Evolutionary conservation across 2,329 filamentous ascomycete species (phyloP), one percentile per base, ranked within the genome.

Genomic region (Reticulascus tulasneorum): DNA sequence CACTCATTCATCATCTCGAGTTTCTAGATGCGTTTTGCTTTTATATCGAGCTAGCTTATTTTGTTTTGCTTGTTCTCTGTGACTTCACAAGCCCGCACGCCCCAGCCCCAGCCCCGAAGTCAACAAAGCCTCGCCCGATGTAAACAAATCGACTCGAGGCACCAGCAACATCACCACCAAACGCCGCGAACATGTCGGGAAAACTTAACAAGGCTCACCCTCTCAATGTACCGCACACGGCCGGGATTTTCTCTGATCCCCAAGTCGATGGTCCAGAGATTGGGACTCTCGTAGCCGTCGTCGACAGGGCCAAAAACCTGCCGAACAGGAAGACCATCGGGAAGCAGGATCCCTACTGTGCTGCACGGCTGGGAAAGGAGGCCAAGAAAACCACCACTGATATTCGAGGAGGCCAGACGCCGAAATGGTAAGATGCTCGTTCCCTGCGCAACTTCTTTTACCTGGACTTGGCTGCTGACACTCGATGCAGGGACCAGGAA

Each of bases 321-420:
- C 93, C 93, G 33, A 98, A 98, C 65, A 72, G 89, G 50, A 94
- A 94, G 70, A 93, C 89, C 6, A 96, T 98, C 71, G 93, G 93
- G 37, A 98, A 98, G 66, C 93, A 98, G 67, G 90, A 97, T 58
- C 91, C 93, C 0, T 98, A 97, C 63, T 96, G 90, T 63, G 93
- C 93, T 23, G 90, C 89, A 21, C 76, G 93, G 35, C 67, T 98
- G 29, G 93, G 91, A 22, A 98, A 98, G 62, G 90, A 97, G 64
- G 93, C 93, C 30, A 94, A 94, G 69, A 96, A 96, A 73, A 98
- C 93, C 4, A 84, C 84, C 25, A 96, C 91, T 5, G 93, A 98
- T 62, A 82, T 91, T 51, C 77, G 93, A 55, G 93, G 93, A 46
- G 93, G 93, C 26, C 93, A 98, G 64, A 97, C 93, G 24, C 93